Percentiles rank a stretch among this genome's conserved stretches.
Conservation (phyloP, 2,329 filamentous ascomycete species). For the Macroventuria anomochaeta region DNA sequence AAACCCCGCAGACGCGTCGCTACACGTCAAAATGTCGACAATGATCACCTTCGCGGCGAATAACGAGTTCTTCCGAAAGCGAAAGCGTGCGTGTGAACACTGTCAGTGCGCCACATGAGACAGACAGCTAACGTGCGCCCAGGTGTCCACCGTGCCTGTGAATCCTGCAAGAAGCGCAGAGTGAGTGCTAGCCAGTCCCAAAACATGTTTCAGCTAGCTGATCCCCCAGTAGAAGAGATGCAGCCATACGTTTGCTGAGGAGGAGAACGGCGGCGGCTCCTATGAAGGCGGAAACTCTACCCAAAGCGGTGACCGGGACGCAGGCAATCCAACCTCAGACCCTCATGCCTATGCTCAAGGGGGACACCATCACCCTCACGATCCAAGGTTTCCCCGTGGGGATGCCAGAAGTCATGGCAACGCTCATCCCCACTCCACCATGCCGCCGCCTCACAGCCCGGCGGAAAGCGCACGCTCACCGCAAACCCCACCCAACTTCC, state of each 20-base stretch:
- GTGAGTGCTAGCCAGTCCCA: conserved; percentile 31
- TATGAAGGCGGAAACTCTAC: conserved; percentile 45
- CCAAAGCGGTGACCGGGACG: conserved; percentile 47
- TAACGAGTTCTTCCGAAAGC: conserved; percentile 54
- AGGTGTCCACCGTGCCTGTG: conserved; percentile 53
- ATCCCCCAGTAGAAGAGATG: conserved; percentile 47
- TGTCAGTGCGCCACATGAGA: conserved; percentile 24
- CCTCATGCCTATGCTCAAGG: conserved; percentile 30
- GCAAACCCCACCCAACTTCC: conserved; percentile 50
- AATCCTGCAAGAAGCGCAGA: conserved; percentile 54
- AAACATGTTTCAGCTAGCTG: conserved; percentile 3
- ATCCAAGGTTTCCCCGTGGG: conserved; percentile 34
- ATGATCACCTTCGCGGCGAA: conserved; percentile 56
- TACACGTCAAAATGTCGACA: conserved; percentile 43
- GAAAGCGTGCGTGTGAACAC: conserved; percentile 45
- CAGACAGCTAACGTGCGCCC: conserved; percentile 33
- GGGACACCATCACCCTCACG: conserved; percentile 34
- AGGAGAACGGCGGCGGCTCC: conserved; percentile 43
- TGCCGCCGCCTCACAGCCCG: conserved; percentile 44
- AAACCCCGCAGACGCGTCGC: conserved; percentile 13
- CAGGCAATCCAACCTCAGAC: conserved; percentile 40
- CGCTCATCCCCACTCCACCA: conserved; percentile 31
- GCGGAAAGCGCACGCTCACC: conserved; percentile 36
- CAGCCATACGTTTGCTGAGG: conserved; percentile 51
- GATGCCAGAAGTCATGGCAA: conserved; percentile 33